Percentiles rank a stretch among this genome's conserved stretches.
Conservation (phyloP, 2,329 filamentous ascomycete genomes). For the Aureobasidium melanogenum region DNA sequence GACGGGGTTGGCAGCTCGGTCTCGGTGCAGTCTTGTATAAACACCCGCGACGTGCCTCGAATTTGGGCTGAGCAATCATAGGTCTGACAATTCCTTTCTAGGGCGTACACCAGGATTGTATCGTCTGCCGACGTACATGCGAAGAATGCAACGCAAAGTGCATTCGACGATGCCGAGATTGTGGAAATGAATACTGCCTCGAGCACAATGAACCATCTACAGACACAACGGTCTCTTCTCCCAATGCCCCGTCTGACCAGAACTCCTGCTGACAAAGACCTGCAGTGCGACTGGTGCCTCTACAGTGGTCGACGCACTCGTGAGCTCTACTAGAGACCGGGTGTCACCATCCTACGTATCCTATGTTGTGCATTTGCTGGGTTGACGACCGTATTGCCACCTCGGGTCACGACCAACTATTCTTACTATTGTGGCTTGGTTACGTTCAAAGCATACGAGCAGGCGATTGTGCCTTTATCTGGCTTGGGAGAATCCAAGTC, state of each 20-base stretch:
- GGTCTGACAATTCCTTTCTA: conserved; percentile 17
- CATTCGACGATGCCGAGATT: conserved; percentile 62
- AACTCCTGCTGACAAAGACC: conserved; percentile 8
- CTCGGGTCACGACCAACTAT: background rate
- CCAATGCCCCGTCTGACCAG: background rate
- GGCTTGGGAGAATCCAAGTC: background rate
- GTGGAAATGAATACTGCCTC: conserved; percentile 72
- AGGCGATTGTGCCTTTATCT: background rate
- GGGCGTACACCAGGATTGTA: conserved; percentile 64
- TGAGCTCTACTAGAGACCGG: conserved; percentile 24
- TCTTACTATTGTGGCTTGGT: background rate
- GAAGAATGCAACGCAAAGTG: conserved; percentile 62
- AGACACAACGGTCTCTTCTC: conserved; percentile 38
- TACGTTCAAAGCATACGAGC: background rate
- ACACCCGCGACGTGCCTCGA: conserved; percentile 20
- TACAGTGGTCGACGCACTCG: conserved; percentile 27
- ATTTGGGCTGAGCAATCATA: background rate
- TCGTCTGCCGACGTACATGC: conserved; percentile 80
- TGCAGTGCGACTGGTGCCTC: conserved; percentile 30
- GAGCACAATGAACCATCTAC: conserved; percentile 77
- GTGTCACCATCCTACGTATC: background rate
- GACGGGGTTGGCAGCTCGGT: background rate
- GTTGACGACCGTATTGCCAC: background rate
- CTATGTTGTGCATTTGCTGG: background rate
- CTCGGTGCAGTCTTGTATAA: background rate